Base-by-base conservation (phyloP, 352 stramenopile species). In the Phytophthora quininea region DNA sequence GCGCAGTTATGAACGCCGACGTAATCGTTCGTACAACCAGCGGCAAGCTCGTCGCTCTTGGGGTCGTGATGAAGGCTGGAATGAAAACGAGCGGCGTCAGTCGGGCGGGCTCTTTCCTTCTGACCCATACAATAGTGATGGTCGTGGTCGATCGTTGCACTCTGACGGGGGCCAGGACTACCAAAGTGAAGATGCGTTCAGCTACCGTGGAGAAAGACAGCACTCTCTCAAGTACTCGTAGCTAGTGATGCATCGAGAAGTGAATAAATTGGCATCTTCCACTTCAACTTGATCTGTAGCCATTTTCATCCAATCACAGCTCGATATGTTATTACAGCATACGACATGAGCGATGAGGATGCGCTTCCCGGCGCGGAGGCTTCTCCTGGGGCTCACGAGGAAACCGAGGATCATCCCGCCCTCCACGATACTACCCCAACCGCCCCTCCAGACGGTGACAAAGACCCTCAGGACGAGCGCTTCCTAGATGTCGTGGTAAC, bases 401-500 rank as follows among this genome's bases (percentile, higher is more conserved):
- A 11, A 0, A 6, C 35, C 35, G 35, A 40, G 35, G 35, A 40
- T 11, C 43, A 11, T 29, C 5, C 43, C 43, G 29, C 3, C 43
- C 12, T 29, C 12, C 8, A 2, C 12, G 19, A 9, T 1, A 29
- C 3, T 8, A 29, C 9, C 19, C 30, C 53, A 47, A 10, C 40
- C 42, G 9, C n/a, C 42, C 4, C 6, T 54, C 30, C 5, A 8
- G 10, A 69, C 37, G 54, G 15, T 1, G 8, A 62, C 10, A 35
- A 29, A 1, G 56, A 14, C 35, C 8, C 12, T 15, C 27, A 61
- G 14, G 42, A 54, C n/a, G 66, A 84, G 3, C 69, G 63, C 2
- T 80, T 80, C 27, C 66, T 91, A 1, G 77, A 90, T 43, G 80
- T 92, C 4, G 80, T 91, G 1, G 79, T 92, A 33, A 91, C 82